These are phyloP conservation scores for Leccinellum luteum DNA, from an alignment of 768 basidiomycete genomes.

Conservation along the genomic window DNA sequence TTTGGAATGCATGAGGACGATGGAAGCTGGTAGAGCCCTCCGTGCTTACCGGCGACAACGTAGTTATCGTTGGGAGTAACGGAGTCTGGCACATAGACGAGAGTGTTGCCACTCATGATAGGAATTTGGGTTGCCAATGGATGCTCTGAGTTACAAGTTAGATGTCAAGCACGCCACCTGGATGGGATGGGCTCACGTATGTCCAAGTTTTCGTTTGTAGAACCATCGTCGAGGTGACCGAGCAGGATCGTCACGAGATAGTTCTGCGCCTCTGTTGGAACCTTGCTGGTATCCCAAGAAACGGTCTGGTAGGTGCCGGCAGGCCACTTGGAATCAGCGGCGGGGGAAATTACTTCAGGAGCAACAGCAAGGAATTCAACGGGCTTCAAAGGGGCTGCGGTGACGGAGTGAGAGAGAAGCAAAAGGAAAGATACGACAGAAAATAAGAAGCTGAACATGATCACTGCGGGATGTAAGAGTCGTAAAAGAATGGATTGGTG, in stretches of 20 bases:
- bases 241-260: slow-evolving; percentile 45
- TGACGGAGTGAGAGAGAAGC: slow-evolving; percentile 24
- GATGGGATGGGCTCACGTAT: slow-evolving; percentile 35
- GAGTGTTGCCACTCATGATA: slow-evolving; percentile 42
- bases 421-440: slow-evolving; percentile 33
- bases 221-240: slow-evolving; percentile 35
- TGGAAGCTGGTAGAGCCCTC: not conserved
- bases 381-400: slow-evolving; percentile 28
- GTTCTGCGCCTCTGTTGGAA: slow-evolving; percentile 38
- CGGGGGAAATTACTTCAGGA: slow-evolving; percentile 43
- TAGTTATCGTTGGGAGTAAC: slow-evolving; percentile 43
- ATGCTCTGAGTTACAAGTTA: slow-evolving; percentile 37
- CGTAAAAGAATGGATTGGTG: slow-evolving; percentile 20
- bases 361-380: slow-evolving; percentile 36
- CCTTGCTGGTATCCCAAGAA: slow-evolving; percentile 37
- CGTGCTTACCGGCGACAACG: slow-evolving; percentile 58
- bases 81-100: slow-evolving; percentile 52
- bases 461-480: not conserved
- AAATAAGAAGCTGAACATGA: slow-evolving; percentile 23
- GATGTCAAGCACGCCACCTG: not conserved
- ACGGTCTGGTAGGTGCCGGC: slow-evolving; percentile 38
- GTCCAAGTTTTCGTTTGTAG: slow-evolving; percentile 46
- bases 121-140: slow-evolving; percentile 59
- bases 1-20: slow-evolving; percentile 23
- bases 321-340: slow-evolving; percentile 34